These are phyloP conservation scores for Phaeoacremonium minimum DNA, from an alignment of 2,329 filamentous ascomycete species.

Conservation along the genomic window DNA sequence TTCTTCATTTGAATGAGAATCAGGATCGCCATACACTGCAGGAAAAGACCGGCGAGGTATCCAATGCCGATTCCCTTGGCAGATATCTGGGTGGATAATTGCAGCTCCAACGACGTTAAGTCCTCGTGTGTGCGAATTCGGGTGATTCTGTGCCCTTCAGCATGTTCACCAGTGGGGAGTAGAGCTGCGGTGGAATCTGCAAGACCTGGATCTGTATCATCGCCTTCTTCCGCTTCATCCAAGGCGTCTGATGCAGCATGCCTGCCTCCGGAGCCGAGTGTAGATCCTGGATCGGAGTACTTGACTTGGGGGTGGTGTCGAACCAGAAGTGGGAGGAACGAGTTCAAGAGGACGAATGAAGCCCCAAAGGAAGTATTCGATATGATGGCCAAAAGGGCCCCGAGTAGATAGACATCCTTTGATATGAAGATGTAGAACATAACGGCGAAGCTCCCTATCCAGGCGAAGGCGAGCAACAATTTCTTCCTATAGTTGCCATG, in stretches of 20 bases:
- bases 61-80: slow-evolving; percentile 91
- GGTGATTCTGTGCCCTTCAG: slow-evolving; percentile 25
- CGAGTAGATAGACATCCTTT: slow-evolving; percentile 73
- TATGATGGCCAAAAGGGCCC: slow-evolving; percentile 78
- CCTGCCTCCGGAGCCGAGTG: no score
- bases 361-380: slow-evolving; percentile 93
- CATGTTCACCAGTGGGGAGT: slow-evolving; percentile 27
- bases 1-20: slow-evolving; percentile 71
- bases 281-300: slow-evolving; percentile 13
- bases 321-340: slow-evolving; percentile 87
- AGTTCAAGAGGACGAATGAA: slow-evolving; percentile 92
- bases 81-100: slow-evolving; percentile 84
- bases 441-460: slow-evolving; percentile 73
- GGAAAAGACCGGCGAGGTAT: slow-evolving; percentile 78
- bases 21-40: slow-evolving; percentile 77
- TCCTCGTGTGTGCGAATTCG: slow-evolving; percentile 39
- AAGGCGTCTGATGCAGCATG: slow-evolving; percentile 10
- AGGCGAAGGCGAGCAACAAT: slow-evolving; percentile 79
- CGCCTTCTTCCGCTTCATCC: slow-evolving; percentile 25
- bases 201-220: slow-evolving; percentile 19
- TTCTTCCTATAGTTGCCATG: slow-evolving; percentile 90
- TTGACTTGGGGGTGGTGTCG: slow-evolving; percentile 66
- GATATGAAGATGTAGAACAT: slow-evolving; percentile 84
- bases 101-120: slow-evolving; percentile 62
- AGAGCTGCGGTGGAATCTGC: slow-evolving; percentile 43